These are phyloP conservation scores for Exophiala xenobiotica DNA, from an alignment of 2,329 filamentous ascomycete genomes.

Conservation along the genomic window DNA sequence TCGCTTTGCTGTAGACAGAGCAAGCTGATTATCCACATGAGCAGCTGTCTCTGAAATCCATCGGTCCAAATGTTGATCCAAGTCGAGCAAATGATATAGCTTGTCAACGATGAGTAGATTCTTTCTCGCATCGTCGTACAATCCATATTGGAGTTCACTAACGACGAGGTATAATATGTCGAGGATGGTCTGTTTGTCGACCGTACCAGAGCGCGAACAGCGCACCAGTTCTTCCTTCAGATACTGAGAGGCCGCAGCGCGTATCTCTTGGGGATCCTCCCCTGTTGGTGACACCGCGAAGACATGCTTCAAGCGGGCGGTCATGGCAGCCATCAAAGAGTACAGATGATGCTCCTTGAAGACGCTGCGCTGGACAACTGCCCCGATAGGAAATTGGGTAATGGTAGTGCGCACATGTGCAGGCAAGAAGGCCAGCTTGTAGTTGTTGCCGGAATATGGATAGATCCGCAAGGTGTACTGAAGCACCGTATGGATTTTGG, in stretches of 20 bases:
- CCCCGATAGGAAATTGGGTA: constrained; percentile 22
- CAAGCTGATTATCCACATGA: constrained; percentile 27
- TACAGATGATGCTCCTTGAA: constrained; percentile 27
- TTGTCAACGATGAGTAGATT: constrained; percentile 21
- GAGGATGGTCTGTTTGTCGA: constrained; percentile 26
- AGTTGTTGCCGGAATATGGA: constrained; percentile 26
- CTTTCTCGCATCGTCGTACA: constrained; percentile 21
- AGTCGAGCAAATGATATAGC: constrained; percentile 23
- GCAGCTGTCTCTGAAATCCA: constrained; percentile 27
- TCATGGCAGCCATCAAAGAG: constrained; percentile 23
- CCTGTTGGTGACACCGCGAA: constrained; percentile 11
- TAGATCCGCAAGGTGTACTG: constrained; percentile 23
- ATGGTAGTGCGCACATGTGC: constrained; percentile 22
- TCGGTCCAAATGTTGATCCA: constrained; percentile 19
- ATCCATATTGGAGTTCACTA: constrained; percentile 21
- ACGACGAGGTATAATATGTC: constrained; percentile 24
- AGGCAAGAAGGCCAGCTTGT: constrained; percentile 25
- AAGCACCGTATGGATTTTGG: constrained; percentile 21
- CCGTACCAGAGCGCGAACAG: constrained; percentile 13
- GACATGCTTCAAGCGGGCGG: constrained; percentile 22
- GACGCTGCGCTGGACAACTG: constrained; percentile 22
- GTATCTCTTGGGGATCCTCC: constrained; percentile 16
- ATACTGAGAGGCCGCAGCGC: constrained; percentile 15
- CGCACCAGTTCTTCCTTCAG: constrained; percentile 21
- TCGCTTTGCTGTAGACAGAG: constrained; percentile 17